phyloP scores from a whole-genome alignment of 1,284 basidiomycete genomes.

The Cystobasidium sp. region DNA sequence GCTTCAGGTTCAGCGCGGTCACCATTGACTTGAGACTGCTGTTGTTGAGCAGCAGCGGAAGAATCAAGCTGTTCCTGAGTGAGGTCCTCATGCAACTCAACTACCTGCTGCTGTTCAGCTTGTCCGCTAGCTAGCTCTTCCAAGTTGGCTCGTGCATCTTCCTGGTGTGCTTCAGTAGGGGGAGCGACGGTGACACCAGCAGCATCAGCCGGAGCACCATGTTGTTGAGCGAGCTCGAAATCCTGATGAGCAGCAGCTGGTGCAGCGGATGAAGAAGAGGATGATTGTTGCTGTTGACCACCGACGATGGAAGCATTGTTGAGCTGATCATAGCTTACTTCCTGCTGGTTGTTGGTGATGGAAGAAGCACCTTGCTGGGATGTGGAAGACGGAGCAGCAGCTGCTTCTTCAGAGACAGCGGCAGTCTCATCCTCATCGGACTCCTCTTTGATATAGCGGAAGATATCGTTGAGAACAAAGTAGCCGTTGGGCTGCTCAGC shows the following conservation, averaged over 20 bases:
- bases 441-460: conserved; percentile 98
- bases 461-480: conserved; percentile 99
- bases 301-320: conserved; percentile 21
- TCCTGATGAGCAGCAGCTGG: conserved; percentile 30
- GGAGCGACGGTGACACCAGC: conserved; percentile 39
- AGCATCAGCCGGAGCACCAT: conserved; percentile 29
- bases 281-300: conserved; percentile 10
- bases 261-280: conserved; percentile 4
- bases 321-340: conserved; percentile 14
- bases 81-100: conserved; percentile 47
- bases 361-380: not conserved
- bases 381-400: conserved; percentile 50
- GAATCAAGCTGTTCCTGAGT: conserved; percentile 21
- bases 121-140: conserved; percentile 46
- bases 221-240: conserved; percentile 37
- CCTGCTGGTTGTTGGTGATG: not conserved
- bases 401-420: conserved; percentile 48
- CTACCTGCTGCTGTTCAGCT: conserved; percentile 51
- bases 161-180: conserved; percentile 24
- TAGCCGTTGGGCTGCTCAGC: conserved; percentile 99
- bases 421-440: conserved; percentile 65
- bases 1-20: conserved; percentile 50
- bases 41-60: conserved; percentile 29
- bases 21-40: conserved; percentile 48
- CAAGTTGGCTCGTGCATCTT: conserved; percentile 22